Percentiles rank a stretch among this genome's conserved stretches.
These are phyloP conservation scores for Leptodermis oblonga DNA, from an alignment of 257 asterid genomes.

Conservation along the genomic window DNA sequence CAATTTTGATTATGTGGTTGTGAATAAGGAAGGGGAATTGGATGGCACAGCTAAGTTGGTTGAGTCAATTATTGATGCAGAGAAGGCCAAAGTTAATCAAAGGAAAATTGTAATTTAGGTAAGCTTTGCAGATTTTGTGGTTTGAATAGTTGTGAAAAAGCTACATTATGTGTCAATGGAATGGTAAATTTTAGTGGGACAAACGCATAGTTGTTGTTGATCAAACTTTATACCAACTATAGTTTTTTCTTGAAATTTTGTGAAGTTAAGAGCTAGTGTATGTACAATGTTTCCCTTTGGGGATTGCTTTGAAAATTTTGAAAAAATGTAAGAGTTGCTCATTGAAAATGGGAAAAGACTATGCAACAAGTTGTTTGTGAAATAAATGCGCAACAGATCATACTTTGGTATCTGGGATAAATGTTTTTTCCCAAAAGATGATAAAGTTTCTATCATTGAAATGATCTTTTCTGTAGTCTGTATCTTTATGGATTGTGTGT, in stretches of 20 bases:
- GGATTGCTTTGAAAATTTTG: too few relatives aligned
- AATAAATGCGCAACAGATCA: too few relatives aligned
- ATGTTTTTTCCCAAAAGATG: neutral
- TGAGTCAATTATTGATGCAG: constrained; percentile 85
- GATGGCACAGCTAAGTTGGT: constrained; percentile 65
- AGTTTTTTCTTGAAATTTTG: neutral
- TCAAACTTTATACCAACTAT: neutral
- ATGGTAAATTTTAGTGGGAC: neutral
- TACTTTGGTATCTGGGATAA: too few relatives aligned
- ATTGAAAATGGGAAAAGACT: too few relatives aligned
- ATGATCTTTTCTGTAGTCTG: neutral
- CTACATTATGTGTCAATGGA: neutral
- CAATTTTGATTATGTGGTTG: constrained; percentile 90
- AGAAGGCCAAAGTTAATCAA: constrained; percentile 83
- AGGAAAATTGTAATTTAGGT: constrained; percentile 48
- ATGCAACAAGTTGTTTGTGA: too few relatives aligned
- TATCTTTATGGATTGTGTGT: neutral
- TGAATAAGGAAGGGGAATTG: constrained; percentile 82
- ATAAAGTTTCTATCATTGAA: neutral
- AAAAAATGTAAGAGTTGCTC: too few relatives aligned
- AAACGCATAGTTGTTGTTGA: too few relatives aligned
- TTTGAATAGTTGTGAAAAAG: neutral
- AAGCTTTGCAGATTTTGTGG: neutral
- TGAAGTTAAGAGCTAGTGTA: too few relatives aligned
- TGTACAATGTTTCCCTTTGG: too few relatives aligned